Base-by-base conservation (phyloP, 108 stramenopile genomes). In the Pseudonitzschia pungens region DNA sequence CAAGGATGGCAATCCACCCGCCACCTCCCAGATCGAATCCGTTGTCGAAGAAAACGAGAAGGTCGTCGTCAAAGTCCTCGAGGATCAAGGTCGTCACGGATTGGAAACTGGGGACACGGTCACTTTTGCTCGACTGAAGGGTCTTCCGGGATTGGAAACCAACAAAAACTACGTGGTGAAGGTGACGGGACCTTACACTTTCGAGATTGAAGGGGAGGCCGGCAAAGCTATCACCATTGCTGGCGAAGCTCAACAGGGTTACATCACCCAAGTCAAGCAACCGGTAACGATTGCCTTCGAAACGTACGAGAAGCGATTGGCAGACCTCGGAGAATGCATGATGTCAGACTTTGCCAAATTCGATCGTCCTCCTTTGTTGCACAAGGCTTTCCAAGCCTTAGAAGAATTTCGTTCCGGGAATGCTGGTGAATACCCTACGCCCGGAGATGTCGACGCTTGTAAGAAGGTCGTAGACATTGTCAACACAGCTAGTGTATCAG, bases 261-360 rank as follows among this genome's bases (percentile, higher is more conserved):
- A 98, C 75, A 95, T 97, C 76, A 94, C 94, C 42, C 92, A 94
- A 69, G 92, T 97, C 70, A 97, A 98, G 72, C 92, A 94, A 70
- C 95, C 95, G 8, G 87, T 87, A 0, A 95, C 87, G 15, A 64
- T 97, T 52, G 69, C 83, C n/a, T 97, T 97, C 86, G 78, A 86
- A 66, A 77, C 97, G 28, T 86, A 97, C 54, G 76, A 71, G 28
- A 89, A 91, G 64, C 85, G 93, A 16, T 71, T 98, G 62, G 82
- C 48, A 10, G 73, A 92, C 54, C 93, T 86, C 45, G 96, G 89
- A n/a, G 92, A 94, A 52, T 77, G 96, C 73, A 90, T 96, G 92
- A 81, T 95, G 82, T 90, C 92, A n/a, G 98, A 99, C 81, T 98
- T 97, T 84, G 98, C 96, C 62, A 99, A 99, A 80, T 94, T 96